Percentiles rank a stretch among this genome's conserved stretches.
These are phyloP conservation scores for Stereocaulon alpinum DNA, from an alignment of 495 filamentous ascomycete genomes.

Conservation along the genomic window DNA sequence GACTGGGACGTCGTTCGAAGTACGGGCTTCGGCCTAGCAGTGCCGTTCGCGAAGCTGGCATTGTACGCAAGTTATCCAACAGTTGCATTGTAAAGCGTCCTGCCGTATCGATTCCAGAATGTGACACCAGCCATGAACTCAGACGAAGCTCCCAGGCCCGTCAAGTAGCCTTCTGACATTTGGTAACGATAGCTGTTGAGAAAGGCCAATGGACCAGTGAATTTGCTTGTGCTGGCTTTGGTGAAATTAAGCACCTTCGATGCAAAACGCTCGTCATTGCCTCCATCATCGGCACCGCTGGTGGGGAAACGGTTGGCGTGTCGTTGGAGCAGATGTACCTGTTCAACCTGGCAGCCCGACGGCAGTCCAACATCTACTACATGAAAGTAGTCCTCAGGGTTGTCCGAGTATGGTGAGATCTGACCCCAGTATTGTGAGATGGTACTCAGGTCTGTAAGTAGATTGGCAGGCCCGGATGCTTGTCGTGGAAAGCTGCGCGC, in stretches of 20 bases:
- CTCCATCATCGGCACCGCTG: slow-evolving; percentile 30
- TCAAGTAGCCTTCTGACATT: slow-evolving; percentile 34
- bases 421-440: slow-evolving; percentile 34
- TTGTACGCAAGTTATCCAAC: slow-evolving; percentile 35
- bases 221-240: slow-evolving; percentile 27
- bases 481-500: neutral
- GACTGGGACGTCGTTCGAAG: slow-evolving; percentile 42
- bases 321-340: slow-evolving; percentile 41
- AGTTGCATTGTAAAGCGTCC: slow-evolving; percentile 38
- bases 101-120: slow-evolving; percentile 46
- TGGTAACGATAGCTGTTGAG: slow-evolving; percentile 41
- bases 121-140: slow-evolving; percentile 39
- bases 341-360: slow-evolving; percentile 41
- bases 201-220: slow-evolving; percentile 39
- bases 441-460: slow-evolving; percentile 20
- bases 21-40: slow-evolving; percentile 34
- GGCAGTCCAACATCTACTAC: slow-evolving; percentile 39
- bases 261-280: slow-evolving; percentile 36
- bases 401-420: slow-evolving; percentile 38
- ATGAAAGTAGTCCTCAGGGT: slow-evolving; percentile 30
- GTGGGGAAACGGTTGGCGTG: slow-evolving; percentile 45
- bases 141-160: slow-evolving; percentile 39
- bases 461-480: neutral
- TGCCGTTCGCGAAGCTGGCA: slow-evolving; percentile 36
- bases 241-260: slow-evolving; percentile 38